Evolutionary conservation across 495 filamentous ascomycete species (phyloP).

Genomic region (Penicillium tannophilum): DNA sequence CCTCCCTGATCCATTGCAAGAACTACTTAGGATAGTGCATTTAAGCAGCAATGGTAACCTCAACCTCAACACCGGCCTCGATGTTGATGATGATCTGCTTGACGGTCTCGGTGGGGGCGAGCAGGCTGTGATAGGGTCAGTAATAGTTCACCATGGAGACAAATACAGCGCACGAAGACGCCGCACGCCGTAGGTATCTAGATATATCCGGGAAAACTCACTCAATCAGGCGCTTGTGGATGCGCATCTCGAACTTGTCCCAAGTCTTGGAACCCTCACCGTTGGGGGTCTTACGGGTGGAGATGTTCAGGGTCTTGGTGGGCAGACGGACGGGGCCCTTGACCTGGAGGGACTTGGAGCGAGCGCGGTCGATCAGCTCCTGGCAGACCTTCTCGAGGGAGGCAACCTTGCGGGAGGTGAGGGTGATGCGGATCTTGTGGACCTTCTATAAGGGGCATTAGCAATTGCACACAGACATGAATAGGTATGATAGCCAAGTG

Average conservation of each 20-base stretch:
- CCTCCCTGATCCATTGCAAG: constrained; percentile 27
- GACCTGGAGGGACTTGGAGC: constrained; percentile 96
- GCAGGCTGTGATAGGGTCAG: constrained; percentile 61
- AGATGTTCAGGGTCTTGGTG: constrained; percentile 95
- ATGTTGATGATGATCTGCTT: constrained; percentile 99
- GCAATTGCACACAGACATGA: constrained; percentile 4
- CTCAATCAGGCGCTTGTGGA: constrained; percentile 98
- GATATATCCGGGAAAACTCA: constrained; percentile 45
- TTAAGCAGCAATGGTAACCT: constrained; percentile 99
- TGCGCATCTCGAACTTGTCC: constrained; percentile 99
- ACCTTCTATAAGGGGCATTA: constrained; percentile 64
- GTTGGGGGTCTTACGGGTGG: constrained; percentile 93
- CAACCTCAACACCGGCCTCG: constrained; percentile 99
- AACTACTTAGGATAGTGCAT: constrained; percentile 24
- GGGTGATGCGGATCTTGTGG: constrained; percentile 98
- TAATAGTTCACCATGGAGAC: background rate
- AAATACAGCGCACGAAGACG: background rate
- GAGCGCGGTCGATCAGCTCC: constrained; percentile 98
- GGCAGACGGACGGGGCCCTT: constrained; percentile 99
- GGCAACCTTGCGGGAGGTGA: constrained; percentile 88
- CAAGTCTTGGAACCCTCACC: constrained; percentile 99
- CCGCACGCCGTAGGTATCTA: background rate
- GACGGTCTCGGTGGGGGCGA: constrained; percentile 97
- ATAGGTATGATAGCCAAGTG: background rate
- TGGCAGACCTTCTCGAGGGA: constrained; percentile 97